A percentile compares a stretch with the other conserved stretches of the same genome.
These are phyloP conservation scores for Boletus sp. DNA, from an alignment of 768 basidiomycete species.

Conservation along the genomic window DNA sequence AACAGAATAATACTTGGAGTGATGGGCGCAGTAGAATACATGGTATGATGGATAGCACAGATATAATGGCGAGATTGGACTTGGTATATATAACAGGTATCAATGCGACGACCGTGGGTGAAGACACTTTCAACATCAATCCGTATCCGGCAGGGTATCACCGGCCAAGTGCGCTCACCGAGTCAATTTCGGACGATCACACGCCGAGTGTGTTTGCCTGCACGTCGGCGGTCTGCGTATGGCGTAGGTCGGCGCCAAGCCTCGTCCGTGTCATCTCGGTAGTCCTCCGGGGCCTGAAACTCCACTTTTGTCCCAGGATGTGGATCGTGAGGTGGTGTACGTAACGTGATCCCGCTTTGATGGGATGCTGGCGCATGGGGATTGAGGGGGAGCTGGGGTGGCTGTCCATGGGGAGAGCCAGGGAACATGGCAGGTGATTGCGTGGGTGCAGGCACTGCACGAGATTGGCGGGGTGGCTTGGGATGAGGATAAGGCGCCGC, in stretches of 20 bases:
- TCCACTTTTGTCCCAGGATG: slow-evolving; percentile 32
- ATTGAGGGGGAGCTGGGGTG: slow-evolving; percentile 34
- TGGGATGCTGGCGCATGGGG: slow-evolving; percentile 29
- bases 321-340: slow-evolving; percentile 47
- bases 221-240: slow-evolving; percentile 68
- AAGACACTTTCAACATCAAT: background rate
- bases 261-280: slow-evolving; percentile 59
- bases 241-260: slow-evolving; percentile 72
- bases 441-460: slow-evolving; percentile 19
- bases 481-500: slow-evolving; percentile 35
- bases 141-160: background rate
- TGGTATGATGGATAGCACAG: slow-evolving; percentile 18
- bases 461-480: slow-evolving; percentile 32
- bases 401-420: slow-evolving; percentile 31
- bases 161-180: background rate
- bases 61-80: slow-evolving; percentile 16
- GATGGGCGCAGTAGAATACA: slow-evolving; percentile 19
- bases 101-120: slow-evolving; percentile 15
- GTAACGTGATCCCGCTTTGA: slow-evolving; percentile 30
- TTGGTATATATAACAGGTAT: slow-evolving; percentile 24
- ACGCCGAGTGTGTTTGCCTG: slow-evolving; percentile 76
- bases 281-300: slow-evolving; percentile 43
- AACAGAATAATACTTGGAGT: slow-evolving; percentile 14
- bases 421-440: slow-evolving; percentile 29
- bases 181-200: slow-evolving; percentile 51